Evolutionary conservation across 441 rosid species (phyloP), one percentile per base, ranked within the genome.

Genomic region (Daphne laureola): DNA sequence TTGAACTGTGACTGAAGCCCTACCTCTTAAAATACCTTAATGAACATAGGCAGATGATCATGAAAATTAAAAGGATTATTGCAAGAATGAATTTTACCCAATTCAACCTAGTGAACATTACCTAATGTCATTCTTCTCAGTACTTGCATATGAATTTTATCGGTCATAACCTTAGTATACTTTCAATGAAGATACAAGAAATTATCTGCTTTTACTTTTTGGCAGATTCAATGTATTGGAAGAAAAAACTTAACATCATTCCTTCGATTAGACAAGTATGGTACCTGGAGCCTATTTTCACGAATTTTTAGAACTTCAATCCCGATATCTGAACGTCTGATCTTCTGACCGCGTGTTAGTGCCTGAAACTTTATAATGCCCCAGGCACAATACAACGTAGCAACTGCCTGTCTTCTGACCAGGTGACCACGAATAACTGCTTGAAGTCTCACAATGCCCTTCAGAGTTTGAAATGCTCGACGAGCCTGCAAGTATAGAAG

Each of bases 371-470:
- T 81, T 36, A 84, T 75, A 64, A 79, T 67, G 25, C 79, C 78
- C 75, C 71, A 74, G 38, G 80, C 58, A 68, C 86, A 77, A 0
- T 48, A 66, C 57, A 81, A 73, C n/a, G 92, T 84, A 49, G 88
- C 82, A 73, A 78, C 71, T 43, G 88, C 92, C 78, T 84, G 86
- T 64, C 79, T 78, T 72, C 88, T 75, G 43, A 81, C 84, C 58
- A 84, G 69, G 68, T 67, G 84, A 45, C 92, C 88, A 55, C 88
- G 86, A 54, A 81, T 67, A 47, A 79, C 61, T 53, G 88, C 86
- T 68, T 84, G 92, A 59, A 84, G 49, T 72, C 65, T 78, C 55
- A 69, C 64, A 44, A 77, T 64, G 57, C 84, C 75, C 73, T 81
- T 81, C 53, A 84, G 82, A 14, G 67, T 74, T 50, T 69, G 55